Evolutionary conservation across 2,329 filamentous ascomycete species (phyloP), one percentile per base, ranked within the genome.

Genomic region (Fusarium anthophilum): DNA sequence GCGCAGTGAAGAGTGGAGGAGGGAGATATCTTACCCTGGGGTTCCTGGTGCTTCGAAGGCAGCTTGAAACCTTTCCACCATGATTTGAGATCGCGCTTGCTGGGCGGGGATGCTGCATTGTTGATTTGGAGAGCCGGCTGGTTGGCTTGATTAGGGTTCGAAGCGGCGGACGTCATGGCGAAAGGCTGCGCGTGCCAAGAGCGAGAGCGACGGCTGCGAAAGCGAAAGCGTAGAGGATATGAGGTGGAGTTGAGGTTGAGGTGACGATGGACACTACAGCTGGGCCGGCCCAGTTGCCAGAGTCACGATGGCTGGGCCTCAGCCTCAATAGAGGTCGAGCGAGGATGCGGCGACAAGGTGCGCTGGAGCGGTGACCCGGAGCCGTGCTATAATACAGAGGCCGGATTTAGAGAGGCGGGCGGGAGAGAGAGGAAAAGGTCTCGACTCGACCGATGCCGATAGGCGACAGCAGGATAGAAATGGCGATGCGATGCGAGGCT

Each of bases 61-160:
- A 93, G 89, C 85, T 96, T 96, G 85, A 99, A 98, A 79, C 92
- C 91, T 84, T 95, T 98, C 96, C 96, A 98, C 96, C 96, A 99
- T 69, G 94, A 97, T 77, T 95, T 93, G 77, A 98, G 87, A 82
- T 98, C 95, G 81, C 94, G 91, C 85, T 93, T 97, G 75, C 91
- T 94, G 37, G 94, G 94, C 63, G 93, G 94, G 47, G 94, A 94
- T 81, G 88, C 81, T 81, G 87, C 79, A 83, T 84, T 83, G 80
- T 82, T 78, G 59, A 77, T 75, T 26, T 77, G 75, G 53, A 77
- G 70, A 28, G 77, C 64, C 45, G 79, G 77, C 69, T 78, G 79
- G 72, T 78, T 82, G 67, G 80, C 77, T 68, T 80, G 78, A 67
- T 78, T 79, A 48, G 79, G 73, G 66, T 81, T 81, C 45, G 80